These are phyloP conservation scores for Cyclostephanos tholiformis DNA, from an alignment of 108 stramenopile genomes.

Conservation along the genomic window DNA sequence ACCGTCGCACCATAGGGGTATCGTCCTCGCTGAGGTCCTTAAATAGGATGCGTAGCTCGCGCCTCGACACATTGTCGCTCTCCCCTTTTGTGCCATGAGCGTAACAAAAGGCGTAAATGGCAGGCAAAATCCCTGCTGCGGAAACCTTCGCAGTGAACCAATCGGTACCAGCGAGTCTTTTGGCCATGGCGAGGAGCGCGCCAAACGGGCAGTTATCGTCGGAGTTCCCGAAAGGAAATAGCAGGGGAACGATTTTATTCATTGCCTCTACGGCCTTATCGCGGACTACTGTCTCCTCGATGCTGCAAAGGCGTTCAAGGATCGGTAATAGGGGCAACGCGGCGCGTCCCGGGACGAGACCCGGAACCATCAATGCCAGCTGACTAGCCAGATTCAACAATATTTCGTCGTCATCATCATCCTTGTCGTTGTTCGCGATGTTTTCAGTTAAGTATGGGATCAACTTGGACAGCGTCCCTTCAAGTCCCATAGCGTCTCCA, in stretches of 20 bases:
- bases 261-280: conserved; percentile 84
- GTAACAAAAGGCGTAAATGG: conserved; percentile 49
- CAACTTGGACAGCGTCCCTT: conserved; percentile 54
- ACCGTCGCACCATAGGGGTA: conserved; percentile 96
- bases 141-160: conserved; percentile 98
- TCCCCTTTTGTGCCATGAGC: conserved; percentile 25
- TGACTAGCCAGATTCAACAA: conserved; percentile 76
- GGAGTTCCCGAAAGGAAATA: conserved; percentile 38
- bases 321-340: conserved; percentile 80
- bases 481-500: conserved; percentile 73
- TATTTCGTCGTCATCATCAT: conserved; percentile 75
- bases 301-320: conserved; percentile 87
- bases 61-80: conserved; percentile 36
- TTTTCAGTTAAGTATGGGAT: conserved; percentile 67
- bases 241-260: conserved; percentile 56
- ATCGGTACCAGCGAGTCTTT: conserved; percentile 84
- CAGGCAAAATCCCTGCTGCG: conserved; percentile 77
- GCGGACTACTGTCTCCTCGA: conserved; percentile 96
- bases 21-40: conserved; percentile 88
- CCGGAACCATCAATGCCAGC: conserved; percentile 71
- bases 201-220: conserved; percentile 30
- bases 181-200: conserved; percentile 68
- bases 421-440: conserved; percentile 44
- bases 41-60: conserved; percentile 68
- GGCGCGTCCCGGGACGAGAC: conserved; percentile 55